Conservation (phyloP, 768 basidiomycete genomes). For the Macrolepiota dolichaula region DNA sequence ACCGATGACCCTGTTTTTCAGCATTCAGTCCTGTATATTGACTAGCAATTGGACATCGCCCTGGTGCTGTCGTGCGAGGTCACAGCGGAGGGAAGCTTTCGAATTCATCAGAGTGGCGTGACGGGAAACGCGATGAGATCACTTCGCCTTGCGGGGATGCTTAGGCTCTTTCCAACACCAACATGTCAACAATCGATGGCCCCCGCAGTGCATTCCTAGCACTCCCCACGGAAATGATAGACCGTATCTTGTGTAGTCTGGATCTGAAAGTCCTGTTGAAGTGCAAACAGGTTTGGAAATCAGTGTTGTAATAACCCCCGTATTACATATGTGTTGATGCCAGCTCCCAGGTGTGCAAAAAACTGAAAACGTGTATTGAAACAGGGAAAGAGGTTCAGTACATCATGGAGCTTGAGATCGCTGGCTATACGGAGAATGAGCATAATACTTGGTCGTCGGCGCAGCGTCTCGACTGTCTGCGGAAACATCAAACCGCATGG, state of each 20-base stretch:
- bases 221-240: conserved; percentile 18
- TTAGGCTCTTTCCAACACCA: neutral
- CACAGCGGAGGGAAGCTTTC: neutral
- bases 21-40: neutral
- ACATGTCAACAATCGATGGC: conserved; percentile 7
- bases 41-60: neutral
- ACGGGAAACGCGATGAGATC: neutral
- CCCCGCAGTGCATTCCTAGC: neutral
- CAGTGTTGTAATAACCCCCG: no score
- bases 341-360: conserved; percentile 27
- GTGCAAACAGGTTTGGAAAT: conserved; percentile 23
- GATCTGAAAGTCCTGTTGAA: conserved; percentile 18
- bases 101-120: neutral
- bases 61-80: neutral
- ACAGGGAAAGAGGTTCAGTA: conserved; percentile 34
- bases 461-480: conserved; percentile 36
- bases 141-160: neutral
- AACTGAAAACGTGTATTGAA: conserved; percentile 24
- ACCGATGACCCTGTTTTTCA: neutral
- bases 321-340: neutral
- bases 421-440: conserved; percentile 39
- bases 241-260: conserved; percentile 12
- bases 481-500: conserved; percentile 36
- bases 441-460: conserved; percentile 22
- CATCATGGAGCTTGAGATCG: conserved; percentile 40